Percentiles rank a stretch among this genome's conserved stretches.
Conservation (phyloP, 495 filamentous ascomycete genomes). For the Daldinia childiae region DNA sequence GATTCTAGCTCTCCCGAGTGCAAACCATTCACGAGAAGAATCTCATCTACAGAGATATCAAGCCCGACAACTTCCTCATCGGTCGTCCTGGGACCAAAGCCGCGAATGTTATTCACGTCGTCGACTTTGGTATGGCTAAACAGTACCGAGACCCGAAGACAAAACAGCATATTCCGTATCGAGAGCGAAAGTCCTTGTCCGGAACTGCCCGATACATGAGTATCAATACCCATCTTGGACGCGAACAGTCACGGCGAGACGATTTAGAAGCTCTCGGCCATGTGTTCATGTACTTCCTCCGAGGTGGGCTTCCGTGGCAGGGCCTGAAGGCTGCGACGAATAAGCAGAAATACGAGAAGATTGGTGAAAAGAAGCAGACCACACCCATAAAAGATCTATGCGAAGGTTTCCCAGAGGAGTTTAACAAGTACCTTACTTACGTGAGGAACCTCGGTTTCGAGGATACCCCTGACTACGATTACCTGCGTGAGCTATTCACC, state of each 20-base stretch:
- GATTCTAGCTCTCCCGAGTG: conserved; percentile 83
- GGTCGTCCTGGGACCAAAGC: conserved; percentile 91
- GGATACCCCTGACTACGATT: conserved; percentile 98
- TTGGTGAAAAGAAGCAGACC: conserved; percentile 99
- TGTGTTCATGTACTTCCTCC: conserved; percentile 99
- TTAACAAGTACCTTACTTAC: conserved; percentile 96
- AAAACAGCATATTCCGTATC: conserved; percentile 98
- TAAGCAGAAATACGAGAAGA: conserved; percentile 99
- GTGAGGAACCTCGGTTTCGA: conserved; percentile 98
- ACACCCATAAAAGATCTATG: conserved; percentile 97
- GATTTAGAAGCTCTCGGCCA: conserved; percentile 96
- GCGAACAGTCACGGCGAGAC: conserved; percentile 95
- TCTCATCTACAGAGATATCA: conserved; percentile 98
- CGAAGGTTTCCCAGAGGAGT: conserved; percentile 96
- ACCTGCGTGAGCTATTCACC: conserved; percentile 94
- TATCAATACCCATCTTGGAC: conserved; percentile 98
- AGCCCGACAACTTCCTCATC: conserved; percentile 99
- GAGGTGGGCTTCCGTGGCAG: conserved; percentile 97
- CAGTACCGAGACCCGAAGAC: conserved; percentile 99
- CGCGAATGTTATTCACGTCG: conserved; percentile 97
- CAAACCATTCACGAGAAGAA: conserved; percentile 99
- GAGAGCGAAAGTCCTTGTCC: conserved; percentile 96
- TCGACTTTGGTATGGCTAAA: conserved; percentile 99
- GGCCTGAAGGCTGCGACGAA: conserved; percentile 98
- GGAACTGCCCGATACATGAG: conserved; percentile 99